phyloP scores from a whole-genome alignment of 208 protist species.

The Vickermania spadyakhi region DNA sequence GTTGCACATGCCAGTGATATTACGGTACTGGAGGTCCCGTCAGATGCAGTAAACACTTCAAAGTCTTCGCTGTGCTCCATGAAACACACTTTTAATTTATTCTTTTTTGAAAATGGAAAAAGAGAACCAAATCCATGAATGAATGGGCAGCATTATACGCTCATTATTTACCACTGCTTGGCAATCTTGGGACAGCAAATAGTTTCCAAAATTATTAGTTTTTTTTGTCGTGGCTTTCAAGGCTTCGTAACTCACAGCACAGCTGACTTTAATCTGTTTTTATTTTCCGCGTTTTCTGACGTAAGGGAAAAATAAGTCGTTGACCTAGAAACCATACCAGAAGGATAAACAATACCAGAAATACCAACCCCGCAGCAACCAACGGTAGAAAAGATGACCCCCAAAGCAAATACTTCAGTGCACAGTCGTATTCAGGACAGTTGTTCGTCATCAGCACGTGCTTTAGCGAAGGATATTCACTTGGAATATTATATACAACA shows the following conservation, averaged over 20 bases:
- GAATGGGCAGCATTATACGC: no score
- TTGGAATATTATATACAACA: conserved; percentile 19
- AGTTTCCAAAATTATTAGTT: no score
- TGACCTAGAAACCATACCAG: not conserved
- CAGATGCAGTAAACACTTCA: conserved; percentile 24
- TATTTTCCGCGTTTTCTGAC: no score
- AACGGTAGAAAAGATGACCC: not conserved
- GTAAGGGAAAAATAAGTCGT: no score
- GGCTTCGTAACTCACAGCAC: no score
- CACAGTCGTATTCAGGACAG: conserved; percentile 25
- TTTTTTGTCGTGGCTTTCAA: no score
- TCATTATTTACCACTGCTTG: no score
- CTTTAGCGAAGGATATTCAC: conserved; percentile 28
- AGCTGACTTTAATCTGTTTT: no score
- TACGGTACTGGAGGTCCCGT: conserved; percentile 20
- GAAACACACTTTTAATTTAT: not conserved
- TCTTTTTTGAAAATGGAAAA: conserved; percentile 4
- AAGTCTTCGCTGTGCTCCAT: conserved; percentile 29
- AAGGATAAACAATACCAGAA: not conserved
- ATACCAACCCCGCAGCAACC: not conserved
- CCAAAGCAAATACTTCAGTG: no score
- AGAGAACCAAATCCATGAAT: no score
- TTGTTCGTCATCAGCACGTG: conserved; percentile 10
- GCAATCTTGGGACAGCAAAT: no score
- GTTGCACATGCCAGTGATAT: conserved; percentile 51